These are phyloP conservation scores for Lentinula sp. DNA, from an alignment of 768 basidiomycete genomes.

Conservation along the genomic window DNA sequence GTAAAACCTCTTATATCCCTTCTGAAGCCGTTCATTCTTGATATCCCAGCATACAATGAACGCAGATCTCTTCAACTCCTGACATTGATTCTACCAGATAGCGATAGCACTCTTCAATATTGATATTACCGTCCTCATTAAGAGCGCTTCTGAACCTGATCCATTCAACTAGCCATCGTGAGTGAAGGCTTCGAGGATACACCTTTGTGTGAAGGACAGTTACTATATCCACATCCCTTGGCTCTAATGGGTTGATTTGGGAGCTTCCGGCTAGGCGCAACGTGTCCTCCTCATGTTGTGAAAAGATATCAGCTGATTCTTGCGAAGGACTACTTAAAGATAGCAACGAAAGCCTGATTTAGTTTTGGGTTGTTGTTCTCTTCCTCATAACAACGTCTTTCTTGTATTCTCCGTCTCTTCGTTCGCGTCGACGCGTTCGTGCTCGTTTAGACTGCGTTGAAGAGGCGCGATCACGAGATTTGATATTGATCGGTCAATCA, in stretches of 20 bases:
- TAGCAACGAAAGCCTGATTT: not conserved
- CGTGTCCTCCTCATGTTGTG: constrained; percentile 1
- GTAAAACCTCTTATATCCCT: not conserved
- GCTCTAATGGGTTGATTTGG: not conserved
- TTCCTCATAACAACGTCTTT: not conserved
- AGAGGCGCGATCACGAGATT: not conserved
- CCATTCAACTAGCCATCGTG: not conserved
- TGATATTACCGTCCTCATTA: not conserved
- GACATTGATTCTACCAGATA: not conserved
- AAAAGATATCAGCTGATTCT: not conserved
- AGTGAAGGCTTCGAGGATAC: not conserved
- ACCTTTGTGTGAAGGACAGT: too few relatives aligned
- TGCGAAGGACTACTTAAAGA: not conserved
- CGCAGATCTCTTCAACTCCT: not conserved
- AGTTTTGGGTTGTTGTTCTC: not conserved
- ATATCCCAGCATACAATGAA: not conserved
- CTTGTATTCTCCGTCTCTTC: not conserved
- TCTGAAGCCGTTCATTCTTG: too few relatives aligned
- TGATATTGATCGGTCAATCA: not conserved
- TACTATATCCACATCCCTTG: not conserved
- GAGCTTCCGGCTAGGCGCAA: not conserved
- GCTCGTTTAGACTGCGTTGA: not conserved
- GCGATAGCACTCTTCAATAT: not conserved
- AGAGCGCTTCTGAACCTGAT: not conserved
- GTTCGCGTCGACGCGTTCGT: not conserved